Base-by-base conservation (phyloP, 148 eudicot species). In the Cornus controversa region DNA sequence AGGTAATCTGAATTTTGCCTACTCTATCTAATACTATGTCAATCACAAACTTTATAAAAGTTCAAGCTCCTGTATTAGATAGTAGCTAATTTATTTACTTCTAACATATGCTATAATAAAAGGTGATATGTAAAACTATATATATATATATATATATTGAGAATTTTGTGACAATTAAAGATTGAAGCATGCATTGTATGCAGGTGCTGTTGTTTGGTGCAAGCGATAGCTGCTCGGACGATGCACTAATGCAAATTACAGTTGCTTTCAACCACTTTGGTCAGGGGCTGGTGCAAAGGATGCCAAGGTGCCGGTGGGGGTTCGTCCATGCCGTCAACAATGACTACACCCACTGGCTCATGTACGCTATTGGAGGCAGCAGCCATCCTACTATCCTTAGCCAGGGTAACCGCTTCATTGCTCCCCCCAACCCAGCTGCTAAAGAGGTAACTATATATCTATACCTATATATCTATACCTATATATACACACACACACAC, bases 281-380 rank as follows among this genome's bases (percentile, higher is more conserved):
- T 10, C 77, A 83, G 81, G 78, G 89, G 20, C 67, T 86, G 65
- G 72, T 83, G 29, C 89, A 86, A 20, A 80, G 89, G 66, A 86
- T 86, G 86, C 89, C 89, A 9, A 69, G 89, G 67, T 75, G 82
- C 25, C 77, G 86, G 57, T 79, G 26, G 45, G 89, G 89, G 0
- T 78, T 83, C 80, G 76, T 83, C 66, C 89, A 86, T 69, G 82
- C 83, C 2, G 79, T 86, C 24, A 86, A 86, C 82, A 86, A 83
- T 66, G 89, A 86, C 75, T 86, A 86, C 70, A 86, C 89, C 63
- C 84, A 83, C 47, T 86, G 86, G 89, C 80, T 78, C 73, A 86
- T 83, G 86, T 86, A 83, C 28, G 89, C 89, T 63, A 81, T 86
- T n/a, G 89, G 86, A 60, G 89, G 89, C 9, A 86, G 81, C 76